These are phyloP conservation scores for Chrysoporthe deuterocubensis DNA, from an alignment of 2,329 filamentous ascomycete species.

Conservation along the genomic window DNA sequence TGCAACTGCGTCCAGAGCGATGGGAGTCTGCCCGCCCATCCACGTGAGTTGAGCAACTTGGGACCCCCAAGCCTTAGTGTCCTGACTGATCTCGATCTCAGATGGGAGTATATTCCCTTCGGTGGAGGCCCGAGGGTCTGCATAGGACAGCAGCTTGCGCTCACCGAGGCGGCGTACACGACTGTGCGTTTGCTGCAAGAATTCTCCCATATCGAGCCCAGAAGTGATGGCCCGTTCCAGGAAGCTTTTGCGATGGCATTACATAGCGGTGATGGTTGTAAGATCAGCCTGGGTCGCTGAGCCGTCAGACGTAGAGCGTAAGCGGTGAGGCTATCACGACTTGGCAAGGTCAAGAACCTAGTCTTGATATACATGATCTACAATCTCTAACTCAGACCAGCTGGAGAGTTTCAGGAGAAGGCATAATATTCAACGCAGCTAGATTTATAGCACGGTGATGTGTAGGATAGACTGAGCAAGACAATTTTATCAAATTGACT, in stretches of 20 bases:
- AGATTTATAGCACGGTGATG: too few species aligned
- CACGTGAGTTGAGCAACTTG: background rate
- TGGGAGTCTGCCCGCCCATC: background rate
- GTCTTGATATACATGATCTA: too few species aligned
- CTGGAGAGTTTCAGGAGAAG: too few species aligned
- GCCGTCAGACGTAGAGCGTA: background rate
- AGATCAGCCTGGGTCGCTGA: background rate
- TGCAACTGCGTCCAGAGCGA: too few species aligned
- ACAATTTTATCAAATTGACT: too few species aligned
- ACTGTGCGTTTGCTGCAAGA: constrained; percentile 3
- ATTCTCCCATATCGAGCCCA: background rate
- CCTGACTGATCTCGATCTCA: background rate
- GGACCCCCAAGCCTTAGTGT: background rate
- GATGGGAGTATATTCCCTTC: constrained; percentile 60
- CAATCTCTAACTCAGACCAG: too few species aligned
- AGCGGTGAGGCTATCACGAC: background rate
- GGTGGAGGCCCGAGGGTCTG: constrained; percentile 60
- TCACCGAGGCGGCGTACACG: constrained; percentile 58
- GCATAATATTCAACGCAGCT: too few species aligned
- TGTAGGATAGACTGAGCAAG: too few species aligned
- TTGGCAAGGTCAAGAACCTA: background rate
- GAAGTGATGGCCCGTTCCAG: background rate
- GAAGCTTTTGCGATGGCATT: constrained; percentile 1
- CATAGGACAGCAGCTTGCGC: constrained; percentile 61
- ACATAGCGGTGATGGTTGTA: background rate